Evolutionary conservation across 441 rosid species (phyloP).

Genomic region (Macaranga tanarius): DNA sequence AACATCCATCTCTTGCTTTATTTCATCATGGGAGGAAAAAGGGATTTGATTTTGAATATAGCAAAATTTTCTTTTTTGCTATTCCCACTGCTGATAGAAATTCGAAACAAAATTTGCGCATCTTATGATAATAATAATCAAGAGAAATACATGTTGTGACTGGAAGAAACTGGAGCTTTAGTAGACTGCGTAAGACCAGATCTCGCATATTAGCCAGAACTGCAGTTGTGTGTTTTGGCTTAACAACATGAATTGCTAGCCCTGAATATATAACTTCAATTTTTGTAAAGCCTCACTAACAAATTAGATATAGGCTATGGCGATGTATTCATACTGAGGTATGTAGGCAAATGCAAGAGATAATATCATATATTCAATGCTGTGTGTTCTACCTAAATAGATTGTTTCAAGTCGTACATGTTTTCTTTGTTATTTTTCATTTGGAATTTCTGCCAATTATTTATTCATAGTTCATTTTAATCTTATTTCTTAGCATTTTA

Average conservation of each 20-base stretch:
- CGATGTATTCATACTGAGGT: background rate
- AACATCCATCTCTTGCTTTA: background rate
- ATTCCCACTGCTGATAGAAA: no score
- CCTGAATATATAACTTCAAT: no score
- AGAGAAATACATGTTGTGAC: no score
- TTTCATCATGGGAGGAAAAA: background rate
- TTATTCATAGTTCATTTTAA: background rate
- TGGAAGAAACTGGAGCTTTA: no score
- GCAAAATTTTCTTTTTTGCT: background rate
- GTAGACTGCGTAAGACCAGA: no score
- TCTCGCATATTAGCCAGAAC: no score
- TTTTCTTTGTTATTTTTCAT: background rate
- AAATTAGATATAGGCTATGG: background rate
- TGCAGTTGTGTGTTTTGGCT: no score
- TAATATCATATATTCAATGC: background rate
- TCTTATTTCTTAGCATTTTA: slow-evolving; percentile 29
- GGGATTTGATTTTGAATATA: background rate
- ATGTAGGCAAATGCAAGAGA: background rate
- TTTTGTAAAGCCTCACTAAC: background rate
- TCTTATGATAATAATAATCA: no score
- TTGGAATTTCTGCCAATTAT: background rate
- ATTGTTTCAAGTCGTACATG: background rate
- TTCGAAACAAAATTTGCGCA: no score
- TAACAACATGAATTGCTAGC: no score
- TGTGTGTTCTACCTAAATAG: background rate